These are phyloP conservation scores for Drechslerella dactyloides DNA, from an alignment of 2,329 filamentous ascomycete species.

Conservation along the genomic window DNA sequence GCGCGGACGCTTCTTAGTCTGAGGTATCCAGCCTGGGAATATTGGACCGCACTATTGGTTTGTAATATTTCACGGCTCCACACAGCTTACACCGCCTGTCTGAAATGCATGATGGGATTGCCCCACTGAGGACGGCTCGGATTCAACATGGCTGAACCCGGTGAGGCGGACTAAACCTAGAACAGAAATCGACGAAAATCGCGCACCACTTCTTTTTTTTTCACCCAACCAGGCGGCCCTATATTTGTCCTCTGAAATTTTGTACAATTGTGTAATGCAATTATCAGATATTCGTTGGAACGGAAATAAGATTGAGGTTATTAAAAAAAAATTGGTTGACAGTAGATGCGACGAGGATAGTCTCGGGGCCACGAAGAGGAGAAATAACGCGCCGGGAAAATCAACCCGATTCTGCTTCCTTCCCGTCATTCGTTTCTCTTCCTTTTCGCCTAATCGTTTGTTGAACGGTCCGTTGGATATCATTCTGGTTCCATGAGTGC, in stretches of 20 bases:
- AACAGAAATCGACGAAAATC: slow-evolving; percentile 32
- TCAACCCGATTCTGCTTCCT: not conserved
- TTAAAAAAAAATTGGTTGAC: too few relatives aligned
- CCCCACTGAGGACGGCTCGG: slow-evolving; percentile 48
- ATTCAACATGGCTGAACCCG: slow-evolving; percentile 35
- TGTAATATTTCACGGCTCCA: not conserved
- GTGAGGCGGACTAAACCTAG: slow-evolving; percentile 28
- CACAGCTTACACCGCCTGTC: slow-evolving; percentile 2
- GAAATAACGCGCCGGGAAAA: too few relatives aligned
- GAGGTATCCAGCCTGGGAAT: slow-evolving; percentile 5
- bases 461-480: not conserved
- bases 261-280: too few relatives aligned
- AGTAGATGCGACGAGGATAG: too few relatives aligned
- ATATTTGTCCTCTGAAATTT: too few relatives aligned
- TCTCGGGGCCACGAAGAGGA: too few relatives aligned
- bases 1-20: slow-evolving; percentile 6
- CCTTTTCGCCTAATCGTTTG: too few relatives aligned
- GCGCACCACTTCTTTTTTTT: slow-evolving; percentile 10
- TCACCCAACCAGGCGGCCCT: not conserved
- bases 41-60: not conserved
- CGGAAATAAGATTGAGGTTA: too few relatives aligned
- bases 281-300: too few relatives aligned
- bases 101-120: slow-evolving; percentile 39
- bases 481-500: not conserved
- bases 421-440: not conserved